phyloP scores from a whole-genome alignment of 495 filamentous ascomycete species.

The Neurospora sp. region DNA sequence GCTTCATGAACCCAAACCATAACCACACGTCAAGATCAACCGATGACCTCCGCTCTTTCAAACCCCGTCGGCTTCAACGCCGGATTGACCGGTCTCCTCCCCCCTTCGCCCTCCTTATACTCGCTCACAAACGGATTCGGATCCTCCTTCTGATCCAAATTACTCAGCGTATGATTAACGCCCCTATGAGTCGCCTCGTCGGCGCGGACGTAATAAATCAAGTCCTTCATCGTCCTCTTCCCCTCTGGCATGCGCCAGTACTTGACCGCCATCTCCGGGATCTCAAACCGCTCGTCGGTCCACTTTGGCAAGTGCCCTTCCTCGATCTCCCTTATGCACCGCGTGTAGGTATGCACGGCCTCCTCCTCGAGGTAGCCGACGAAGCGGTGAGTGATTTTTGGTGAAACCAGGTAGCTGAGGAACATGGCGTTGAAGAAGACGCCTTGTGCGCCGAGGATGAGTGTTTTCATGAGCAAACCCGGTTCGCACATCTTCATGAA shows the following conservation, averaged over 20 bases:
- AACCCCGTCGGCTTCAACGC: constrained; percentile 62
- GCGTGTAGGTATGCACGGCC: constrained; percentile 89
- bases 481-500: constrained; percentile 91
- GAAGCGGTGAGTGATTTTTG: constrained; percentile 86
- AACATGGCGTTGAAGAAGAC: constrained; percentile 96
- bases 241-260: constrained; percentile 94
- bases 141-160: constrained; percentile 70
- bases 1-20: background rate
- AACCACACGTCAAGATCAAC: constrained; percentile 10
- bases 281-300: constrained; percentile 53
- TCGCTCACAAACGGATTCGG: constrained; percentile 81
- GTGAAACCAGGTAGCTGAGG: constrained; percentile 78
- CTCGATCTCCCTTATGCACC: constrained; percentile 78
- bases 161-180: constrained; percentile 90
- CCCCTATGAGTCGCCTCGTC: constrained; percentile 97
- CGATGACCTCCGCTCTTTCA: constrained; percentile 75
- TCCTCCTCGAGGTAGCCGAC: constrained; percentile 97
- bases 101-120: constrained; percentile 49
- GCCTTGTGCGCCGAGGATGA: constrained; percentile 70
- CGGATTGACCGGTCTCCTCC: constrained; percentile 45
- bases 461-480: constrained; percentile 78
- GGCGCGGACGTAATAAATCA: constrained; percentile 71
- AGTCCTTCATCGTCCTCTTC: constrained; percentile 69
- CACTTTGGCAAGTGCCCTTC: constrained; percentile 73
- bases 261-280: constrained; percentile 76